These are phyloP conservation scores for Penicillium paradoxum DNA, from an alignment of 495 filamentous ascomycete genomes.

Conservation along the genomic window DNA sequence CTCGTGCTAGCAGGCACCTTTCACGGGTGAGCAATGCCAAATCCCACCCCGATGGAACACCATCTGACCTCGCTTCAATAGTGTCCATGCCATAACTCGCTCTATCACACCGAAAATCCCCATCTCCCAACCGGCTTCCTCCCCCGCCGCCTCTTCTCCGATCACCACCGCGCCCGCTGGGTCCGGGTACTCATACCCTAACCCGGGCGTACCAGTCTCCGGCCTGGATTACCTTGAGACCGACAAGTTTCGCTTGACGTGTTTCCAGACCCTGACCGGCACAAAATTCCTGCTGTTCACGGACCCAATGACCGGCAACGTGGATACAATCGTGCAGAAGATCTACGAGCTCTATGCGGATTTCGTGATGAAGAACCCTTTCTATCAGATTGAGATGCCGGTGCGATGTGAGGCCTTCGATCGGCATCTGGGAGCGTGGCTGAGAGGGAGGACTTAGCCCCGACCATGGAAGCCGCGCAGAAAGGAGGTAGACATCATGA, in stretches of 20 bases:
- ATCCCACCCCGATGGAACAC: constrained; percentile 1
- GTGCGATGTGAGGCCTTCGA: constrained; percentile 93
- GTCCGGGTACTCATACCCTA: constrained; percentile 38
- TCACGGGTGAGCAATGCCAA: constrained; percentile 61
- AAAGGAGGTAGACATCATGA: constrained; percentile 20
- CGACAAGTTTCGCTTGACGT: constrained; percentile 86
- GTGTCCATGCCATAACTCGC: constrained; percentile 87
- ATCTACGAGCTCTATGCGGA: constrained; percentile 95
- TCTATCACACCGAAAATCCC: constrained; percentile 60
- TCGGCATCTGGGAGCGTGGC: constrained; percentile 59
- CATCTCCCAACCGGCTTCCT: constrained; percentile 26
- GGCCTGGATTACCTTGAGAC: constrained; percentile 90
- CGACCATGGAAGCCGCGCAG: background rate
- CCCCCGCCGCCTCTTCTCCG: constrained; percentile 26
- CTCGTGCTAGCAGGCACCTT: constrained; percentile 98
- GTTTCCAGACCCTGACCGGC: constrained; percentile 90
- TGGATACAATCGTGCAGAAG: constrained; percentile 72
- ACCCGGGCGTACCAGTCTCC: constrained; percentile 44
- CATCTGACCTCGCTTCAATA: background rate
- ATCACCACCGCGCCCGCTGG: constrained; percentile 21
- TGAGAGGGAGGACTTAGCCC: constrained; percentile 33
- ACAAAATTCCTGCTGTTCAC: constrained; percentile 96
- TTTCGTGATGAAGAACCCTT: constrained; percentile 99
- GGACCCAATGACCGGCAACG: constrained; percentile 82
- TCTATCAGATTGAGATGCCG: constrained; percentile 97